These are phyloP conservation scores for Candida parachauliodes DNA, from an alignment of 805 yeast species.

Conservation along the genomic window DNA sequence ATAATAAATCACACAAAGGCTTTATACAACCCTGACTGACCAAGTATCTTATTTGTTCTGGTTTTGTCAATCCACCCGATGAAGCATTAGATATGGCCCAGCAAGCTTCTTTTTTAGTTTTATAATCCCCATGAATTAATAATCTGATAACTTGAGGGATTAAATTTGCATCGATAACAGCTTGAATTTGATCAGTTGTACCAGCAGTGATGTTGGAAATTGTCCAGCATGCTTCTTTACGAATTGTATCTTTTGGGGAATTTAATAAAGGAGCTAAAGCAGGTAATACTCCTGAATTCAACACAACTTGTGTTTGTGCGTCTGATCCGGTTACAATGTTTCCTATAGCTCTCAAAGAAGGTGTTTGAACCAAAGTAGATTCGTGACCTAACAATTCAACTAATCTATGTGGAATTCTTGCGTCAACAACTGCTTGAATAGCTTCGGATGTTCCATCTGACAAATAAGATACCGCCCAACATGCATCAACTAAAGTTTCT, in stretches of 20 bases:
- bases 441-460: constrained; percentile 92
- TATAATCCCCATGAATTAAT: constrained; percentile 79
- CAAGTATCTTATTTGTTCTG: constrained; percentile 89
- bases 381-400: constrained; percentile 87
- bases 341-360: constrained; percentile 96
- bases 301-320: constrained; percentile 89
- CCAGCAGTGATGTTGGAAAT: constrained; percentile 98
- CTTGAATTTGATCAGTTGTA: constrained; percentile 90
- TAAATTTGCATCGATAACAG: constrained; percentile 91
- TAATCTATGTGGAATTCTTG: constrained; percentile 88
- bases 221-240: constrained; percentile 99
- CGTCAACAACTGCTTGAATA: constrained; percentile 95
- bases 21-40: constrained; percentile 95
- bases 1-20: constrained; percentile 90
- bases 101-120: constrained; percentile 97
- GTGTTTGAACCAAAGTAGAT: constrained; percentile 87
- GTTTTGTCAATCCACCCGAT: constrained; percentile 87
- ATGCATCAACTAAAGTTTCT: constrained; percentile 93
- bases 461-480: constrained; percentile 96
- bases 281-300: constrained; percentile 86
- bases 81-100: constrained; percentile 99
- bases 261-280: constrained; percentile 77
- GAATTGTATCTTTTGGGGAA: constrained; percentile 85
- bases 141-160: constrained; percentile 88
- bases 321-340: constrained; percentile 98